Percentiles rank a stretch among this genome's conserved stretches.
phyloP scores from a whole-genome alignment of 495 filamentous ascomycete species.

The Hyaloscypha finlandica region DNA sequence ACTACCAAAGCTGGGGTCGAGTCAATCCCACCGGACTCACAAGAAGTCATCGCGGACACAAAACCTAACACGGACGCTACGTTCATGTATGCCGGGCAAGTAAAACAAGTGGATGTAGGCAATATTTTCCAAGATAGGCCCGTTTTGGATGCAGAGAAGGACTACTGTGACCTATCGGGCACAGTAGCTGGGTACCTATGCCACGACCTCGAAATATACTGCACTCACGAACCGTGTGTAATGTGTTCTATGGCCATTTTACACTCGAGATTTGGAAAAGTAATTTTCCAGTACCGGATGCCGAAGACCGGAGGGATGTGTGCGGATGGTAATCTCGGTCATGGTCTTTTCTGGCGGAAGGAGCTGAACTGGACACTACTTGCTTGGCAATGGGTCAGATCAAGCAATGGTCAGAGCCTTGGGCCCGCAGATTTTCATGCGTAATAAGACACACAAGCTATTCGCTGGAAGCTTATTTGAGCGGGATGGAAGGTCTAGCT shows the following conservation, averaged over 20 bases:
- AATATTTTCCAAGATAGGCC: slow-evolving; percentile 46
- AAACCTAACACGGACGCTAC: neutral
- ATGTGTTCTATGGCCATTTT: slow-evolving; percentile 97
- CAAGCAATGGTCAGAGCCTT: neutral
- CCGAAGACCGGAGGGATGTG: slow-evolving; percentile 58
- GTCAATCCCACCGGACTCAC: neutral
- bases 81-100: neutral
- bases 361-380: slow-evolving; percentile 94
- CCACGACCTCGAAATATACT: slow-evolving; percentile 84
- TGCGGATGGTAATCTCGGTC: slow-evolving; percentile 56
- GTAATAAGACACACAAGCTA: neutral
- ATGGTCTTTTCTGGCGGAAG: slow-evolving; percentile 88
- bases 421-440: neutral
- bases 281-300: slow-evolving; percentile 74
- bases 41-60: neutral
- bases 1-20: neutral
- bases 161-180: slow-evolving; percentile 17
- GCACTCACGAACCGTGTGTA: slow-evolving; percentile 92
- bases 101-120: neutral
- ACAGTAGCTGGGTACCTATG: slow-evolving; percentile 82
- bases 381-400: slow-evolving; percentile 61
- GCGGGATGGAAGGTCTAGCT: neutral
- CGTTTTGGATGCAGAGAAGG: slow-evolving; percentile 5
- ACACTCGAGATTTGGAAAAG: slow-evolving; percentile 81
- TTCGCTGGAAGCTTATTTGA: too few species aligned